These are phyloP conservation scores for Rhododendron henanense DNA, from an alignment of 148 eudicot species.

Conservation along the genomic window DNA sequence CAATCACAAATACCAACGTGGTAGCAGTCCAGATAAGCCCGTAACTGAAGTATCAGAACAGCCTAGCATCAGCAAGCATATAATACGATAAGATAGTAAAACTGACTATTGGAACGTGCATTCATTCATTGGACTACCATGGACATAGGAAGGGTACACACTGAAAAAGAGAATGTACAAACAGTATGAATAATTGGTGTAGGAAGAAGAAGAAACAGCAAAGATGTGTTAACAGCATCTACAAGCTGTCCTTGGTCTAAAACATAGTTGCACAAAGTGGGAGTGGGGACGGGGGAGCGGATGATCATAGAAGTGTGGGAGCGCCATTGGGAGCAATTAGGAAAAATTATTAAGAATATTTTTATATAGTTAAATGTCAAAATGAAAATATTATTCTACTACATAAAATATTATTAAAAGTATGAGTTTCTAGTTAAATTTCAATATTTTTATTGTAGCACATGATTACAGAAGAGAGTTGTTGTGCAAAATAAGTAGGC, in stretches of 20 bases:
- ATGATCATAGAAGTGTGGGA: no score
- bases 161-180: background rate
- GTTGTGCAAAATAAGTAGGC: no score
- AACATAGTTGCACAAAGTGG: background rate
- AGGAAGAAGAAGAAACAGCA: background rate
- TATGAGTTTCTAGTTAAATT: no score
- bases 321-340: no score
- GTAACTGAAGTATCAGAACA: constrained; percentile 48
- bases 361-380: no score
- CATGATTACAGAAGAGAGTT: no score
- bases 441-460: no score
- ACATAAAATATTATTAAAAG: no score
- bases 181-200: background rate
- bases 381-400: no score
- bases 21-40: constrained; percentile 95
- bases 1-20: constrained; percentile 72
- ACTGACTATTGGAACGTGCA: background rate
- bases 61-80: background rate
- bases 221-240: background rate
- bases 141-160: background rate
- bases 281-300: no score
- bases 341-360: no score
- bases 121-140: background rate
- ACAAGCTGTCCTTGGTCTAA: background rate
- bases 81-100: background rate